Percentiles rank a stretch among this genome's conserved stretches.
phyloP scores from a whole-genome alignment of 768 basidiomycete genomes.

The Pulveroboletus sp. region DNA sequence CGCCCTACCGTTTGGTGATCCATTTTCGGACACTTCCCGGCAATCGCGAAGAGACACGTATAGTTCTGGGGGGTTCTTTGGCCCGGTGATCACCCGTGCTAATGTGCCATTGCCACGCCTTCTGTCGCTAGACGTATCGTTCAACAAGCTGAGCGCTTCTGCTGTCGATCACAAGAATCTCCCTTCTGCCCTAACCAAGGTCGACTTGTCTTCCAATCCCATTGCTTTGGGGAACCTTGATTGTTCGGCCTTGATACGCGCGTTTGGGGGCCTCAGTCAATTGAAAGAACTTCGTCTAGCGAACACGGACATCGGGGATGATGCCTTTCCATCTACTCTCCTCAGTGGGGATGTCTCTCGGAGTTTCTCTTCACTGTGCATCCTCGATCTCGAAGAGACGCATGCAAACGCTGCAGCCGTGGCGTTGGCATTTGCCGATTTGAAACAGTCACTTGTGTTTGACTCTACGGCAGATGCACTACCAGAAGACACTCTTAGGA shows the following conservation, averaged over 20 bases:
- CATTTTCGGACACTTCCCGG: conserved; percentile 38
- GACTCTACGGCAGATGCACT: conserved; percentile 53
- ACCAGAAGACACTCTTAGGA: conserved; percentile 44
- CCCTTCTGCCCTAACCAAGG: conserved; percentile 50
- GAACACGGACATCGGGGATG: conserved; percentile 55
- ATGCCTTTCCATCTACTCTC: conserved; percentile 43
- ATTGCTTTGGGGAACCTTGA: conserved; percentile 39
- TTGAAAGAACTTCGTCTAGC: conserved; percentile 57
- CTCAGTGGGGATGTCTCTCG: conserved; percentile 12
- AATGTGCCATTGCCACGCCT: conserved; percentile 63
- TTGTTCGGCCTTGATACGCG: conserved; percentile 36
- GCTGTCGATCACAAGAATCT: conserved; percentile 49
- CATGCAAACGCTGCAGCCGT: conserved; percentile 46
- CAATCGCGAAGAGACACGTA: conserved; percentile 24
- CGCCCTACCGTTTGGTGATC: conserved; percentile 55
- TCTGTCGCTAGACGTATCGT: conserved; percentile 55
- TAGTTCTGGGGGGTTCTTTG: conserved; percentile 55
- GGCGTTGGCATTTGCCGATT: conserved; percentile 38
- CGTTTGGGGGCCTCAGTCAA: conserved; percentile 42
- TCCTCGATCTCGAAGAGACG: conserved; percentile 68
- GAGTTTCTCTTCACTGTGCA: conserved; percentile 47
- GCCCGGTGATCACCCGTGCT: conserved; percentile 57
- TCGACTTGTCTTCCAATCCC: conserved; percentile 67
- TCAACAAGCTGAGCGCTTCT: conserved; percentile 57
- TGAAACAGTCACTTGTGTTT: conserved; percentile 51